Base-by-base conservation (phyloP, 164 flowering plant genomes). In the Buxus sempervirens region DNA sequence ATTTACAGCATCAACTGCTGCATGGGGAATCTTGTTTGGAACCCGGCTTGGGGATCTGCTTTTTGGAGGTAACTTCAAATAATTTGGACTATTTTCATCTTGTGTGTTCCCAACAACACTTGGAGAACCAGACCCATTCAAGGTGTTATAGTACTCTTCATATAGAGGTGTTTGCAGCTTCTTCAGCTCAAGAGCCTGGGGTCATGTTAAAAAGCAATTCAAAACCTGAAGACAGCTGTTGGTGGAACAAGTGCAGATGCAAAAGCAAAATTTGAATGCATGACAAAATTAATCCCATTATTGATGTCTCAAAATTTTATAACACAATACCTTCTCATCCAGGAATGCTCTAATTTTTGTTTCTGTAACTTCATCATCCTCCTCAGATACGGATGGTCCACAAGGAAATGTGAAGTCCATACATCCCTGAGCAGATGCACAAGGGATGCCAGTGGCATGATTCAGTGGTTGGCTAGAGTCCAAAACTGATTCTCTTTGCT, bases 311-410 rank as follows among this genome's bases (percentile, higher is more conserved):
- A 16, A 26, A 57, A 13, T 21, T 4, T 9, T 16, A 26, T 69
- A 1, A 20, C 18, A 63, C 19, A n/a, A 21, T 51, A 89, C 94
- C 90, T 89, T 89, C 72, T 85, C 94, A 77, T 82, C 90, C 63
- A 89, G 72, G 67, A 87, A 89, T 5, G 81, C 89, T 75, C 78
- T 83, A 58, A 89, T 89, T 76, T 89, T 89, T 9, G 82, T 73
- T 72, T 89, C 94, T 0, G 87, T 89, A 49, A 87, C 80, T 74
- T 86, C 91, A 64, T 88, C 91, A 49, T 88, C 91, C 58, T 89
- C 94, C 66, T 89, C 91, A 58, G 74, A 71, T 5, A 71, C 72
- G 54, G 69, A 45, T 21, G 69, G 74, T 36, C 77, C 83, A 70
- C 83, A 77, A 20, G 88, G 84, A 77, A 84, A 84, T 24, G 85